Conservation (phyloP, 1,284 basidiomycete genomes). For the Pulchroboletus neoregius region DNA sequence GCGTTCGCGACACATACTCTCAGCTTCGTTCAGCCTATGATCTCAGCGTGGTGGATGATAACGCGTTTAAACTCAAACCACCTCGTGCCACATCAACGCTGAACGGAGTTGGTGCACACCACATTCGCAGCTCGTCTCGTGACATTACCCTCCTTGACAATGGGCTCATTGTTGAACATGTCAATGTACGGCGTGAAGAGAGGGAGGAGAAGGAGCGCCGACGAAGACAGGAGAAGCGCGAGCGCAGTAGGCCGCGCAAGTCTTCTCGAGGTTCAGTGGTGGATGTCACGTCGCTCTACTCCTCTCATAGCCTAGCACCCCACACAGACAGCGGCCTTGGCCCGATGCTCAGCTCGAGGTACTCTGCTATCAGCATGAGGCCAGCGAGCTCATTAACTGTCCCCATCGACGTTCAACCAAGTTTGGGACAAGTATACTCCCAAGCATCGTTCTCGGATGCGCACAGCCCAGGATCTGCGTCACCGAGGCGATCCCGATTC, state of each 20-base stretch:
- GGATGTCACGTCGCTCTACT: conserved; percentile 70
- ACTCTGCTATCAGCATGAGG: conserved; percentile 56
- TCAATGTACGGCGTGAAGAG: conserved; percentile 78
- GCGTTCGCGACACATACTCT: conserved; percentile 73
- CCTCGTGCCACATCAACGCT: conserved; percentile 45
- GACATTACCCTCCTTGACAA: conserved; percentile 80
- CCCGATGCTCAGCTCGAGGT: conserved; percentile 52
- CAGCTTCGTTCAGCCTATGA: conserved; percentile 75
- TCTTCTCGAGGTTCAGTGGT: conserved; percentile 61
- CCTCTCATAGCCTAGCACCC: conserved; percentile 52
- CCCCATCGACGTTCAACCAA: conserved; percentile 53
- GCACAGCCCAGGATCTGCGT: conserved; percentile 63
- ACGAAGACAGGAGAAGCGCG: conserved; percentile 60
- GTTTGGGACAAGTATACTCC: conserved; percentile 60
- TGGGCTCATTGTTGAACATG: conserved; percentile 82
- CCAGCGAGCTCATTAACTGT: conserved; percentile 64
- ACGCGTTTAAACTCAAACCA: conserved; percentile 65
- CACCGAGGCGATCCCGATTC: conserved; percentile 72
- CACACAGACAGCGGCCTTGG: conserved; percentile 57
- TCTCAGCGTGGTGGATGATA: conserved; percentile 45
- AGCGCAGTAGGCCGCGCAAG: conserved; percentile 60
- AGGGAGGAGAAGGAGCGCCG: conserved; percentile 62
- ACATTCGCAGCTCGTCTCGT: conserved; percentile 52
- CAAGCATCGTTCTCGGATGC: conserved; percentile 76
- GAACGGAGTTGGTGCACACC: conserved; percentile 33